phyloP scores from a whole-genome alignment of 169 alveolate genomes.

The Cryptosporidium canis region DNA sequence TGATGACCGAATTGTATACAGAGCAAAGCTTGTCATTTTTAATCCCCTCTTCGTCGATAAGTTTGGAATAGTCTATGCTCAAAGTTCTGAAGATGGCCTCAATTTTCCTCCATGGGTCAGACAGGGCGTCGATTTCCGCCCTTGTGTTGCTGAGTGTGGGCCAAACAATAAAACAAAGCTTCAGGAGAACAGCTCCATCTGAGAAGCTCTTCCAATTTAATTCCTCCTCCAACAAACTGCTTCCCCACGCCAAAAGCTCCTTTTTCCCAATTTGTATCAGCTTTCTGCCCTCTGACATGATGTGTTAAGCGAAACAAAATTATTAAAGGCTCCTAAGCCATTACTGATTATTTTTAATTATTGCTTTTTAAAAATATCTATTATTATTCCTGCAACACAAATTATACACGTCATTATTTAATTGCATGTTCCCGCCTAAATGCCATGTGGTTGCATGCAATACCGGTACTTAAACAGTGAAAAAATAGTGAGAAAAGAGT shows the following conservation, averaged over 20 bases:
- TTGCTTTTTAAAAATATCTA: constrained; percentile 5
- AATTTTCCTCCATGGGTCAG: constrained; percentile 45
- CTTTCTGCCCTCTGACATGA: constrained; percentile 42
- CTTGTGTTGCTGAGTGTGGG: constrained; percentile 29
- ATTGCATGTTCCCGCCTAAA: constrained; percentile 29
- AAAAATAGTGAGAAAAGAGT: background rate
- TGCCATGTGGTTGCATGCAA: constrained; percentile 60
- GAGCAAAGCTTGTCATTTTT: constrained; percentile 48
- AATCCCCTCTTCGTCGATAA: constrained; percentile 52
- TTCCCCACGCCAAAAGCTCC: constrained; percentile 48
- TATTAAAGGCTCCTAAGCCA: background rate
- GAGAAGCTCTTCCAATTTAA: constrained; percentile 47
- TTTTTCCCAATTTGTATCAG: constrained; percentile 50
- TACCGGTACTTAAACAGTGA: constrained; percentile 50
- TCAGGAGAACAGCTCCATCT: constrained; percentile 12
- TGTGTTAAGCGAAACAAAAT: background rate
- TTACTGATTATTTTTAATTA: background rate
- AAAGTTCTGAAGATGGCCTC: constrained; percentile 57
- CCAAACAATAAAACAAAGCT: constrained; percentile 62
- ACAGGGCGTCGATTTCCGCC: constrained; percentile 1
- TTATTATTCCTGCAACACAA: background rate
- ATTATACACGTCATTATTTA: background rate
- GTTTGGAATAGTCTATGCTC: constrained; percentile 17
- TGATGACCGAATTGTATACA: constrained; percentile 18
- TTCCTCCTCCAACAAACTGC: constrained; percentile 15